Conservation (phyloP, 108 stramenopile species). For the Halocafeteria seosinensis region DNA sequence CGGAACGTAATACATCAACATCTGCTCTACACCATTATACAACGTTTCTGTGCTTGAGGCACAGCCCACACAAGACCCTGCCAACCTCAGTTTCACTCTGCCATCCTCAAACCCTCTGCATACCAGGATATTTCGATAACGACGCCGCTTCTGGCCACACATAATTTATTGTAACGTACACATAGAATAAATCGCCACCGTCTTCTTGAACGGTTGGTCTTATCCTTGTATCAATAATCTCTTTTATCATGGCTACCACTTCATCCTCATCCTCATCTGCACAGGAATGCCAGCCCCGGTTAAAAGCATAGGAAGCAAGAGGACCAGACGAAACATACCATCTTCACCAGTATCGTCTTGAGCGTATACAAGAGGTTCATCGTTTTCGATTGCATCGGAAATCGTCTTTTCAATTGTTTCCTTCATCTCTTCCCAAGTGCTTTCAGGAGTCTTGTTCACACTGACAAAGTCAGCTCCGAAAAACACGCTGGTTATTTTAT, state of each 20-base stretch:
- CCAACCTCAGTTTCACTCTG: background rate
- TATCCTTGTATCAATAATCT: background rate
- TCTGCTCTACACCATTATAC: background rate
- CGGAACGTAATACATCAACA: background rate
- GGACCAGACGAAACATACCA: too few species aligned
- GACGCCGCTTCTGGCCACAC: too few species aligned
- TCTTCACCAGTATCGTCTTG: too few species aligned
- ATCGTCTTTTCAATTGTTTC: too few species aligned
- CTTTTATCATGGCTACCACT: constrained; percentile 4
- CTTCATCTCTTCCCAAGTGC: too few species aligned
- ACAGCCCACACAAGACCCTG: background rate
- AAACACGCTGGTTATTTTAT: constrained; percentile 71
- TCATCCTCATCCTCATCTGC: constrained; percentile 18
- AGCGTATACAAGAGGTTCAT: too few species aligned
- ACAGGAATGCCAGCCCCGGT: too few species aligned
- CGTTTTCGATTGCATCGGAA: too few species aligned
- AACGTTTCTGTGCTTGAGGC: background rate
- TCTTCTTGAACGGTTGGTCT: background rate
- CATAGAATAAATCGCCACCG: background rate
- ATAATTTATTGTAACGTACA: too few species aligned
- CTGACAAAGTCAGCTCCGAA: constrained; percentile 80
- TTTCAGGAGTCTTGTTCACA: too few species aligned
- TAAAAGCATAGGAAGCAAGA: too few species aligned
- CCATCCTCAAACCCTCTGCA: background rate
- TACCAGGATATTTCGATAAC: too few species aligned